phyloP scores from a whole-genome alignment of 2,329 filamentous ascomycete genomes.

The Phoma herbarum region DNA sequence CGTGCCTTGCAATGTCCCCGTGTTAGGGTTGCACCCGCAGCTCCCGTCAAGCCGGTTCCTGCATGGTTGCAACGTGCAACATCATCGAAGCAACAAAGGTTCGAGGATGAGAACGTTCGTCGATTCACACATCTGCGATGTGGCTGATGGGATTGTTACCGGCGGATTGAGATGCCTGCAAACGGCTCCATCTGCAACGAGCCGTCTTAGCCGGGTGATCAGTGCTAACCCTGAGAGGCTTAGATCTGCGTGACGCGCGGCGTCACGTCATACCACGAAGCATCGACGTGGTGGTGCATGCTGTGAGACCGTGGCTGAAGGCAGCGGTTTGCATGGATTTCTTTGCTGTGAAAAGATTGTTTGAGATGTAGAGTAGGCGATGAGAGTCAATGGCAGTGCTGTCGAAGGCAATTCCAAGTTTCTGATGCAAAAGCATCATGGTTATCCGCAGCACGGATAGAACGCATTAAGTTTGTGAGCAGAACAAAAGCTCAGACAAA shows the following conservation, averaged over 20 bases:
- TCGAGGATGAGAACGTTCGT: not conserved
- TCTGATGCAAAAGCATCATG: not conserved
- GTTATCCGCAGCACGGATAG: not conserved
- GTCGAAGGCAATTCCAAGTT: not conserved
- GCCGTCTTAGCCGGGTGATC: constrained; percentile 17
- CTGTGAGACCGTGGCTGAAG: constrained; percentile 2
- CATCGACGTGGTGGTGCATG: not conserved
- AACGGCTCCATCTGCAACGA: constrained; percentile 12
- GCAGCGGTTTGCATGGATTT: constrained; percentile 1
- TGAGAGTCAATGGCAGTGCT: not conserved
- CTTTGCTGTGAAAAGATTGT: not conserved
- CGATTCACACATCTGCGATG: not conserved
- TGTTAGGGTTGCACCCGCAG: not conserved
- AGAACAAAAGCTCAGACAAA: not conserved
- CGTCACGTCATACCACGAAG: constrained; percentile 16
- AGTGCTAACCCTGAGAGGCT: not conserved
- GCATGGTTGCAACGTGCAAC: constrained; percentile 1
- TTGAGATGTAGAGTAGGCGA: not conserved
- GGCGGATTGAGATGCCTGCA: constrained; percentile 14
- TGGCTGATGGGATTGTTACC: constrained; percentile 1
- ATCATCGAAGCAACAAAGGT: not conserved
- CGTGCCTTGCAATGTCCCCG: not conserved
- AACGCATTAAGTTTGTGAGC: not conserved
- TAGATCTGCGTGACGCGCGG: constrained; percentile 20
- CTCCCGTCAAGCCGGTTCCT: not conserved